These are phyloP conservation scores for Termitomyces sp. DNA, from an alignment of 768 basidiomycete genomes.

Conservation along the genomic window DNA sequence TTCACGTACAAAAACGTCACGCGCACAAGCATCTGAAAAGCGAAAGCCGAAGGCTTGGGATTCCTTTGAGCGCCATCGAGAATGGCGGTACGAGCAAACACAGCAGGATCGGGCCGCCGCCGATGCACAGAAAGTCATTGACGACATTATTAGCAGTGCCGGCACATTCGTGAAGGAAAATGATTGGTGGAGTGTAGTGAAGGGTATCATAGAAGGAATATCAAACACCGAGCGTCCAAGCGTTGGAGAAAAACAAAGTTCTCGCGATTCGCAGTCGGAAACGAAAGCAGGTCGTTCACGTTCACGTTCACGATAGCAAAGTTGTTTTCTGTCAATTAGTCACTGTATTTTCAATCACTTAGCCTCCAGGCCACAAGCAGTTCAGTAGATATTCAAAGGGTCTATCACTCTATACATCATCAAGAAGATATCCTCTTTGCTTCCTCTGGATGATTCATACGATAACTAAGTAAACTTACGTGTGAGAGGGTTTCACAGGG, in stretches of 20 bases:
- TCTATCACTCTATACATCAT: slow-evolving; percentile 5
- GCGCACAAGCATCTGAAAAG: slow-evolving; percentile 11
- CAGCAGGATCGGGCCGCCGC: slow-evolving; percentile 17
- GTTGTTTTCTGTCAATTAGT: not conserved
- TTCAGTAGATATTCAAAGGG: not conserved
- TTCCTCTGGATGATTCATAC: slow-evolving; percentile 29
- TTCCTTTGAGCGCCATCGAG: slow-evolving; percentile 52
- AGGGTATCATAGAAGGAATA: slow-evolving; percentile 12
- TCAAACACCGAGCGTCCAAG: not conserved
- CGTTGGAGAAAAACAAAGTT: slow-evolving; percentile 8
- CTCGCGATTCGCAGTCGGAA: slow-evolving; percentile 10
- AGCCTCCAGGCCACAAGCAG: not conserved
- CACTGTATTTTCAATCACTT: not conserved
- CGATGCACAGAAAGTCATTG: slow-evolving; percentile 41
- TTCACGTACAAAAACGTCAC: slow-evolving; percentile 17
- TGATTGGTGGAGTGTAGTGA: slow-evolving; percentile 27
- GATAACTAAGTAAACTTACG: slow-evolving; percentile 22
- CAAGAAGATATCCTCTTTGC: slow-evolving; percentile 16
- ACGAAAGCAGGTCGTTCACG: slow-evolving; percentile 18
- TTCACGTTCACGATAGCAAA: slow-evolving; percentile 23
- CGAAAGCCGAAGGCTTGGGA: slow-evolving; percentile 51
- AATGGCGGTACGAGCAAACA: slow-evolving; percentile 48
- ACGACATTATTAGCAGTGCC: slow-evolving; percentile 31
- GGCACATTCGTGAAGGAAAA: slow-evolving; percentile 18
- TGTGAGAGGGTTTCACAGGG: not conserved